These are phyloP conservation scores for Lecanicillium sp. DNA, from an alignment of 2,329 filamentous ascomycete genomes.

Conservation along the genomic window DNA sequence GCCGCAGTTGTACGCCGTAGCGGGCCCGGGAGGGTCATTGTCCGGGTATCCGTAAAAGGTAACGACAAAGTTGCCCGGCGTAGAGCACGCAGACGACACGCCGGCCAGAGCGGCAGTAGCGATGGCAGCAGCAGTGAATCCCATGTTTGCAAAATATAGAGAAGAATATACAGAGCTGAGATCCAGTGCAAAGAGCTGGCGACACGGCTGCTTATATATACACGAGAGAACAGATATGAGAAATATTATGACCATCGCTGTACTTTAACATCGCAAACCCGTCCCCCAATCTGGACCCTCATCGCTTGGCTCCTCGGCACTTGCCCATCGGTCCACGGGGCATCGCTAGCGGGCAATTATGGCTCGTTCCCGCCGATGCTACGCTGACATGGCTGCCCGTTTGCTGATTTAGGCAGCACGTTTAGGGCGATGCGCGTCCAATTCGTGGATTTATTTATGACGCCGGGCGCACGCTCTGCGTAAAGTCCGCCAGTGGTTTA, in stretches of 20 bases:
- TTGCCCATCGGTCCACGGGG: neutral
- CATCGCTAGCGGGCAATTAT: neutral
- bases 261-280: neutral
- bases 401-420: too few relatives aligned
- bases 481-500: too few relatives aligned
- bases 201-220: too few relatives aligned
- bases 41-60: slow-evolving; percentile 15
- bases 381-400: slow-evolving; percentile 6
- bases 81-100: slow-evolving; percentile 12
- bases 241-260: neutral
- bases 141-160: too few relatives aligned
- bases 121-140: slow-evolving; percentile 10
- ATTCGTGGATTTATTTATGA: too few relatives aligned
- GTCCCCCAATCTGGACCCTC: neutral
- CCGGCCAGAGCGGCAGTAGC: slow-evolving; percentile 9
- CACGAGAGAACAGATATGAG: neutral
- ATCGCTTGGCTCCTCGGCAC: neutral
- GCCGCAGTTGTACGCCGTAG: slow-evolving; percentile 12
- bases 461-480: too few relatives aligned
- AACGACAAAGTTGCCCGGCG: slow-evolving; percentile 12
- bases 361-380: slow-evolving; percentile 1
- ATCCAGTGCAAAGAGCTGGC: neutral
- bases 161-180: neutral
- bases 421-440: too few relatives aligned
- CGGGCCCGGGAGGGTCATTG: slow-evolving; percentile 13